Evolutionary conservation across 495 filamentous ascomycete genomes (phyloP).

Genomic region (Bathelium albidoporum): DNA sequence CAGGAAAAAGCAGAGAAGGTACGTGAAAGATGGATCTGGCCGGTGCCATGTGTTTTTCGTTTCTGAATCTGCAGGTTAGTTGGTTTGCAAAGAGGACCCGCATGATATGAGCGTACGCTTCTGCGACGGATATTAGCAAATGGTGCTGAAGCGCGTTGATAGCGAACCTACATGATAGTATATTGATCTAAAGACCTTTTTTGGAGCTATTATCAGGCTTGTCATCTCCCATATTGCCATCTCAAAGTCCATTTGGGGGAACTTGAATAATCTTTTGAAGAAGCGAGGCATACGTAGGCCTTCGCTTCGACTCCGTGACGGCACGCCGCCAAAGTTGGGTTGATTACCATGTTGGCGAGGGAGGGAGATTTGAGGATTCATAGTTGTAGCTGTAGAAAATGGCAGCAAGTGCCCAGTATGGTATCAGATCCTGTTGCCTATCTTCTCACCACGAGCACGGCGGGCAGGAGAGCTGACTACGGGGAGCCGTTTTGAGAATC

Average conservation of each 20-base stretch:
- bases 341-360: slow-evolving; percentile 49
- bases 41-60: slow-evolving; percentile 72
- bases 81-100: not conserved
- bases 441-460: no score
- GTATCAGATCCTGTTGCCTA: no score
- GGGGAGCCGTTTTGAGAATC: no score
- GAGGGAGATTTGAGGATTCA: slow-evolving; percentile 56
- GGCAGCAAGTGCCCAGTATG: no score
- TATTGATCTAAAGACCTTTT: slow-evolving; percentile 67
- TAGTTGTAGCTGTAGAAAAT: slow-evolving; percentile 18
- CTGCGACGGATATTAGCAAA: slow-evolving; percentile 28
- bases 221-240: slow-evolving; percentile 79
- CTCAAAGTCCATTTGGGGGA: slow-evolving; percentile 38
- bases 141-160: not conserved
- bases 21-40: slow-evolving; percentile 67
- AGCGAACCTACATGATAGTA: slow-evolving; percentile 56
- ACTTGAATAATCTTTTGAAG: slow-evolving; percentile 39
- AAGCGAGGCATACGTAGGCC: slow-evolving; percentile 42
- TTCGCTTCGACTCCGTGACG: slow-evolving; percentile 39
- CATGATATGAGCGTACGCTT: slow-evolving; percentile 43
- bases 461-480: no score
- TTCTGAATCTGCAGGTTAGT: slow-evolving; percentile 35
- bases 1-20: slow-evolving; percentile 65
- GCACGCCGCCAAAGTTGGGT: slow-evolving; percentile 43
- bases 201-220: slow-evolving; percentile 58